Evolutionary conservation across 306 rosid species (phyloP).

Genomic region (Alnus glutinosa): DNA sequence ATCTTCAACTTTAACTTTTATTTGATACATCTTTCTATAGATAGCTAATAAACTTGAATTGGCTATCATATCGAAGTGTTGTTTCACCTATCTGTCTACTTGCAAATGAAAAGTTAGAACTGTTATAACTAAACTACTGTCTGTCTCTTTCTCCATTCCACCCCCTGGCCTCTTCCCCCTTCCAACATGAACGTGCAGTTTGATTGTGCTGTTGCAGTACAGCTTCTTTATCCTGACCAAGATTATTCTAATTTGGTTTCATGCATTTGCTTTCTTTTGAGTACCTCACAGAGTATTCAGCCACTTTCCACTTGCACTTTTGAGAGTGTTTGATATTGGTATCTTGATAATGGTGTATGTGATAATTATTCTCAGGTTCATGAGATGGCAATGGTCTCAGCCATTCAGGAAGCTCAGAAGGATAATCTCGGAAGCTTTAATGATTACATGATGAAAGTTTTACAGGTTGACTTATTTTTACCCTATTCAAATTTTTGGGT

Average conservation of each 20-base stretch:
- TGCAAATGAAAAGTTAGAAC: conserved; percentile 4
- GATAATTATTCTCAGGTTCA: conserved; percentile 62
- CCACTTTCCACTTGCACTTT: not conserved
- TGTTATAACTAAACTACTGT: not conserved
- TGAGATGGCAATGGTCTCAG: conserved; percentile 97
- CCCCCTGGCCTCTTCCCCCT: not conserved
- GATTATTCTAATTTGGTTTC: not conserved
- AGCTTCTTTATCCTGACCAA: conserved; percentile 2
- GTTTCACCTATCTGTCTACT: conserved; percentile 2
- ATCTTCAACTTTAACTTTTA: not conserved
- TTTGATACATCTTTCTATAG: not conserved
- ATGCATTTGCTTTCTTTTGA: conserved; percentile 1
- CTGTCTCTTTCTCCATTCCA: conserved; percentile 3
- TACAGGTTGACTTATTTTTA: conserved; percentile 57
- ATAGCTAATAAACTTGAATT: not conserved
- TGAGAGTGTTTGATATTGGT: conserved; percentile 16
- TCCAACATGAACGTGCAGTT: not conserved
- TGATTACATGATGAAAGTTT: conserved; percentile 91
- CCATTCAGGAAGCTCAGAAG: conserved; percentile 97
- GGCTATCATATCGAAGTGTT: not conserved
- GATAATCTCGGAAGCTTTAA: conserved; percentile 89
- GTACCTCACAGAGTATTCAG: not conserved
- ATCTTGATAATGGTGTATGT: conserved; percentile 20
- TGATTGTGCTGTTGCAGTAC: conserved; percentile 9
- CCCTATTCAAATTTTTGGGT: not conserved